These are phyloP conservation scores for Hirsutella thompsonii DNA, from an alignment of 2,329 filamentous ascomycete genomes.

Conservation along the genomic window DNA sequence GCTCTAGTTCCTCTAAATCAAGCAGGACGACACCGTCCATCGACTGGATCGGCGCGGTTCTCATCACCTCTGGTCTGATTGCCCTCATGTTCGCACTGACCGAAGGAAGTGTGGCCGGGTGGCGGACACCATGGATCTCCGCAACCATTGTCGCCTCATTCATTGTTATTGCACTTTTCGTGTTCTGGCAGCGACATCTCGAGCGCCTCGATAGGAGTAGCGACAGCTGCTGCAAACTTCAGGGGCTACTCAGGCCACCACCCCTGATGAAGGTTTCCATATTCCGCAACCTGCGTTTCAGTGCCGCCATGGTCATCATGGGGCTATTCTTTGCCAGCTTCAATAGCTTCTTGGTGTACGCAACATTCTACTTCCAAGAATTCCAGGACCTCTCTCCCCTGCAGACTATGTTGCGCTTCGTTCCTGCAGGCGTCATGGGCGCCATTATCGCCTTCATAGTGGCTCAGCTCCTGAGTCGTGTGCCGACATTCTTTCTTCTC, in stretches of 20 bases:
- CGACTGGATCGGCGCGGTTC: slow-evolving; percentile 53
- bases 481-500: slow-evolving; percentile 45
- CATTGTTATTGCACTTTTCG: slow-evolving; percentile 41
- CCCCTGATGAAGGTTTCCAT: slow-evolving; percentile 57
- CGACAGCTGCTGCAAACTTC: neutral
- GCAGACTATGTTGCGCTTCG: slow-evolving; percentile 56
- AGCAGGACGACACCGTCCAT: slow-evolving; percentile 21
- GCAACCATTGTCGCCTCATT: slow-evolving; percentile 45
- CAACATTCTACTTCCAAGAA: slow-evolving; percentile 59
- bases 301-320: slow-evolving; percentile 52
- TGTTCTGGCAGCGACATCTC: slow-evolving; percentile 43
- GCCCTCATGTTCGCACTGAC: slow-evolving; percentile 54
- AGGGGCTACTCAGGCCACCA: slow-evolving; percentile 13
- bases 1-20: neutral
- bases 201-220: slow-evolving; percentile 8
- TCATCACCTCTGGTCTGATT: slow-evolving; percentile 50
- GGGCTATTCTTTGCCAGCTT: slow-evolving; percentile 53
- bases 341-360: slow-evolving; percentile 54
- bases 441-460: slow-evolving; percentile 42
- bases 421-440: slow-evolving; percentile 51
- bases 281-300: slow-evolving; percentile 46
- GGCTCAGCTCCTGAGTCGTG: slow-evolving; percentile 40
- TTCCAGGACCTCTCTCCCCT: slow-evolving; percentile 48
- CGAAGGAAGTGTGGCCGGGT: slow-evolving; percentile 57
- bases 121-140: slow-evolving; percentile 49